phyloP scores from a whole-genome alignment of 2,329 filamentous ascomycete genomes.

The Arthrinium puccinioides region DNA sequence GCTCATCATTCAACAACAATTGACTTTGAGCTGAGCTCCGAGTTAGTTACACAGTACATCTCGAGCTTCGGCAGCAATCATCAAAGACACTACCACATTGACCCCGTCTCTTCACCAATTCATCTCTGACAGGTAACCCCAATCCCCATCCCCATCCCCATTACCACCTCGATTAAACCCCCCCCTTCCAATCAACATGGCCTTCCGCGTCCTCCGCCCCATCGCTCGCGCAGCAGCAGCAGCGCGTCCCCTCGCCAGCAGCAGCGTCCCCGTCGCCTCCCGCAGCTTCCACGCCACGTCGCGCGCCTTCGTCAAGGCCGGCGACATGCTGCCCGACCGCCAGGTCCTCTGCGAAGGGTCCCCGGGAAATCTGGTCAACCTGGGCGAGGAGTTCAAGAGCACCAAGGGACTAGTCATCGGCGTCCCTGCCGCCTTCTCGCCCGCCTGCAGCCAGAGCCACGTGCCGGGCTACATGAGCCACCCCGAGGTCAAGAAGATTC shows the following conservation, averaged over 20 bases:
- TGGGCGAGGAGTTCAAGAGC: constrained; percentile 64
- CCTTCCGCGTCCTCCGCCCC: neutral
- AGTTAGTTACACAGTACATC: neutral
- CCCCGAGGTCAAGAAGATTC: constrained; percentile 54
- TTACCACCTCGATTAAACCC: neutral
- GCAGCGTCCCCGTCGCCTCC: constrained; percentile 3
- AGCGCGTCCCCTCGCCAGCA: neutral
- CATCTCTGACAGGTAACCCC: too few relatives aligned
- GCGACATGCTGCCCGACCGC: constrained; percentile 71
- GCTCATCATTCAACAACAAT: neutral
- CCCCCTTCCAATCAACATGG: neutral
- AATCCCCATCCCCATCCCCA: neutral
- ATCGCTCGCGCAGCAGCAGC: neutral
- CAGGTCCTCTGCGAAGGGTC: constrained; percentile 75
- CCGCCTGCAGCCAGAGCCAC: constrained; percentile 55
- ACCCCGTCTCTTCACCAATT: too few relatives aligned
- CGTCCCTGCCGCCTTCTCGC: constrained; percentile 70
- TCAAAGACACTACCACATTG: neutral
- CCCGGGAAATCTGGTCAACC: constrained; percentile 87
- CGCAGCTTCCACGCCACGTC: constrained; percentile 58
- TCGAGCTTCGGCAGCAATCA: neutral
- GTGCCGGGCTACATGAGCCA: constrained; percentile 83
- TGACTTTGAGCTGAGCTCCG: neutral
- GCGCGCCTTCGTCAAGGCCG: constrained; percentile 61
- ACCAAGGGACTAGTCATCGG: constrained; percentile 78